Evolutionary conservation across 768 basidiomycete genomes (phyloP).

Genomic region (Suillus subluteus): DNA sequence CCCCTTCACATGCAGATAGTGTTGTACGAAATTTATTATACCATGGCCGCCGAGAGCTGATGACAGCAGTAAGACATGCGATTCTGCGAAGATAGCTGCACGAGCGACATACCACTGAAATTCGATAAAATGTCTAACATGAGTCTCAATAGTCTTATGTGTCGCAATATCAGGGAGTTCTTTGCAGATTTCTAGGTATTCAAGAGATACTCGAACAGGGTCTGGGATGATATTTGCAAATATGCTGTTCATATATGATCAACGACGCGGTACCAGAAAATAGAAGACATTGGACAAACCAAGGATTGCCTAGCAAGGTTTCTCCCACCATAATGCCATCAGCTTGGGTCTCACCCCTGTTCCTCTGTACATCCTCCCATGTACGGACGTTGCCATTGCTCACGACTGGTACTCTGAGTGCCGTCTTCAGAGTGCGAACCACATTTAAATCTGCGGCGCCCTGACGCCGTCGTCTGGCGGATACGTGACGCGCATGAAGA

Average conservation of each 20-base stretch:
- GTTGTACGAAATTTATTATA: conserved; percentile 56
- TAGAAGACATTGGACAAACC: conserved; percentile 43
- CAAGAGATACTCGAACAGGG: conserved; percentile 66
- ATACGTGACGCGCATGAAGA: conserved; percentile 75
- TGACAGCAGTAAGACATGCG: conserved; percentile 12
- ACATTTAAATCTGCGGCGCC: conserved; percentile 70
- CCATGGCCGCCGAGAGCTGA: conserved; percentile 56
- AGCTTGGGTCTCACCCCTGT: conserved; percentile 59
- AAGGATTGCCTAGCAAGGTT: conserved; percentile 73
- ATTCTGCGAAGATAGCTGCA: background rate
- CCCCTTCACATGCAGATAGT: conserved; percentile 43
- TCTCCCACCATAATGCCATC: conserved; percentile 86
- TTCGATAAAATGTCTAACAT: conserved; percentile 69
- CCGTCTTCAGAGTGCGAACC: conserved; percentile 58
- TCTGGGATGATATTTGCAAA: conserved; percentile 60
- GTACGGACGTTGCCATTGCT: conserved; percentile 80
- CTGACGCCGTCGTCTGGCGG: conserved; percentile 68
- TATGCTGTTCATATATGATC: conserved; percentile 43
- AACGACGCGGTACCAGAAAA: background rate
- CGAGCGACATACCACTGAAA: conserved; percentile 59
- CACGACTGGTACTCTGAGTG: conserved; percentile 59
- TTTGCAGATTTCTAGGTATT: conserved; percentile 68
- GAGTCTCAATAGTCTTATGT: conserved; percentile 56
- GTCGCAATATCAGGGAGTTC: conserved; percentile 53
- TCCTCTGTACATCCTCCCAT: conserved; percentile 58